Evolutionary conservation across 768 basidiomycete genomes (phyloP).

Genomic region (Coprinopsis cinerea): DNA sequence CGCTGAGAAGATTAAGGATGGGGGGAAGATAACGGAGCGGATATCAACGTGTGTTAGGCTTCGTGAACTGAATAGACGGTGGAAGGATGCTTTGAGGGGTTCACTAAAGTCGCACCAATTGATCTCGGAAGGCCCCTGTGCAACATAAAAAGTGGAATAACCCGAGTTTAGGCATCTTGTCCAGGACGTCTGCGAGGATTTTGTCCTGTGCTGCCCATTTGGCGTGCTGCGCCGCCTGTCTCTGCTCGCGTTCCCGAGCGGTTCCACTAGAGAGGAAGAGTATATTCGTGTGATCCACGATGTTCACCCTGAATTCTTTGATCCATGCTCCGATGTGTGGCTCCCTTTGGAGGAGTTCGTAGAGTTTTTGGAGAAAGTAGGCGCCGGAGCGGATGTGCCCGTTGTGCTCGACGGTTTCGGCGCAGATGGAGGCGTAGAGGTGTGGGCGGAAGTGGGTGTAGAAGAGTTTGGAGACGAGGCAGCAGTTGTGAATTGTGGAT

Average conservation of each 20-base stretch:
- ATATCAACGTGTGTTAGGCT: neutral
- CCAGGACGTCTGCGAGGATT: neutral
- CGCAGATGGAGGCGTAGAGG: neutral
- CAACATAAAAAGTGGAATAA: neutral
- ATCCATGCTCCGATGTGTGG: neutral
- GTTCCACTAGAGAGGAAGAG: neutral
- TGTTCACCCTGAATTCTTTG: neutral
- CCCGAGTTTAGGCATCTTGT: neutral
- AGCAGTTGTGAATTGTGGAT: neutral
- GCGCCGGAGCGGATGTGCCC: neutral
- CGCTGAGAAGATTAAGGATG: neutral
- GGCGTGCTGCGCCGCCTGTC: neutral
- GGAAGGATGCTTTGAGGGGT: neutral
- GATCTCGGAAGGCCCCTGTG: neutral
- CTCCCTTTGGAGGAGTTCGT: neutral
- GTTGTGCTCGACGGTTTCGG: neutral
- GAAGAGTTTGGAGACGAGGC: neutral
- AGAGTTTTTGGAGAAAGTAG: neutral
- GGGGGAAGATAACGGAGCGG: neutral
- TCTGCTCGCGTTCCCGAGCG: neutral
- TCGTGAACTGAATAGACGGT: neutral
- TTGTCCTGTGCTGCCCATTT: neutral
- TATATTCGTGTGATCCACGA: neutral
- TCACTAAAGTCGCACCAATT: neutral
- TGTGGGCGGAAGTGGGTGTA: conserved; percentile 1